Conservation (phyloP, 2,329 filamentous ascomycete genomes). For the Ilyonectria robusta region DNA sequence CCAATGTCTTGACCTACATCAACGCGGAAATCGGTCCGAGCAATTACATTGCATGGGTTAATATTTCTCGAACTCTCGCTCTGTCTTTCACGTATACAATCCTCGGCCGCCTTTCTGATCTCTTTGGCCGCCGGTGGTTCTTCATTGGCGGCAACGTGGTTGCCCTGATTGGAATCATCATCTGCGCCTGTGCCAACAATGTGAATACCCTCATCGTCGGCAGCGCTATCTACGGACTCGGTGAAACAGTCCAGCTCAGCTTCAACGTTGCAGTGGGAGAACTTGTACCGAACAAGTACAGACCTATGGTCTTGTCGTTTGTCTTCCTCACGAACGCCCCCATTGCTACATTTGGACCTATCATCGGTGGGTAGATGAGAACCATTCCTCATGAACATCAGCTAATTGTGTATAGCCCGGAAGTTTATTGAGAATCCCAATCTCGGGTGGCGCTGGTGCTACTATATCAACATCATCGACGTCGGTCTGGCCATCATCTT, state of each 20-base stretch:
- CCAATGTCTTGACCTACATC: slow-evolving; percentile 55
- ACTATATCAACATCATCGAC: slow-evolving; percentile 58
- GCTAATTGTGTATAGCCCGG: slow-evolving; percentile 43
- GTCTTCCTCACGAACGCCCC: slow-evolving; percentile 54
- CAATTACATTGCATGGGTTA: slow-evolving; percentile 53
- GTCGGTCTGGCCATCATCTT: slow-evolving; percentile 52
- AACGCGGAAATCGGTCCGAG: slow-evolving; percentile 56
- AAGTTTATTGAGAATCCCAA: slow-evolving; percentile 52
- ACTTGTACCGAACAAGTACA: slow-evolving; percentile 60
- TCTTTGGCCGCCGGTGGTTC: slow-evolving; percentile 58
- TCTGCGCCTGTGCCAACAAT: slow-evolving; percentile 53
- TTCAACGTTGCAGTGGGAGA: slow-evolving; percentile 57
- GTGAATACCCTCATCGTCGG: slow-evolving; percentile 55
- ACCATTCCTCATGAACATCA: background rate
- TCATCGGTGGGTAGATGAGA: slow-evolving; percentile 47
- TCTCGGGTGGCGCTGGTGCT: slow-evolving; percentile 58
- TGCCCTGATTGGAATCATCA: slow-evolving; percentile 54
- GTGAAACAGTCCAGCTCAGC: slow-evolving; percentile 54
- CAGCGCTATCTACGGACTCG: slow-evolving; percentile 53
- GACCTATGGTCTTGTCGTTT: slow-evolving; percentile 51
- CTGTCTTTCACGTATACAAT: slow-evolving; percentile 55
- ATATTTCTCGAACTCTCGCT: slow-evolving; percentile 53
- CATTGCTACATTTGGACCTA: slow-evolving; percentile 53
- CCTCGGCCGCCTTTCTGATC: slow-evolving; percentile 56
- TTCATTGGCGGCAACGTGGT: slow-evolving; percentile 56